Percentiles rank a stretch among this genome's conserved stretches.
Conservation (phyloP, 2,329 filamentous ascomycete species). For the Paraconiothyrium sp. region DNA sequence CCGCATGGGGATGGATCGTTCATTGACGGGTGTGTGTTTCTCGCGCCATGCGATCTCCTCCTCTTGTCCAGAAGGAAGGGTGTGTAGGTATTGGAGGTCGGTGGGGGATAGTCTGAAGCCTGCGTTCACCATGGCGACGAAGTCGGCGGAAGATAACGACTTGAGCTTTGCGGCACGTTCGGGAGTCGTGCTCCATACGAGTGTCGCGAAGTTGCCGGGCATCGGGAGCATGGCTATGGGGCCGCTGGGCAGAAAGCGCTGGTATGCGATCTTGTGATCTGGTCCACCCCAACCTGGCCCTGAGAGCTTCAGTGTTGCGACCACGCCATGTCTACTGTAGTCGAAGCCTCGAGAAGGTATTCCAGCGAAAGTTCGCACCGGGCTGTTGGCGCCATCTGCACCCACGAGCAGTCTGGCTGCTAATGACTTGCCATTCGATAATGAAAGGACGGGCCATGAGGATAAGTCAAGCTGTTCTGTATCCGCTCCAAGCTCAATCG, state of each 20-base stretch:
- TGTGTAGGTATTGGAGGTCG: conserved; percentile 86
- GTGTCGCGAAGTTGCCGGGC: conserved; percentile 80
- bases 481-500: conserved; percentile 77
- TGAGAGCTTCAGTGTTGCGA: conserved; percentile 83
- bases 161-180: conserved; percentile 82
- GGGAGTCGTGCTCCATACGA: conserved; percentile 95
- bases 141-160: conserved; percentile 74
- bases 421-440: conserved; percentile 73
- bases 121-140: conserved; percentile 89
- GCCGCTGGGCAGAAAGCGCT: conserved; percentile 91
- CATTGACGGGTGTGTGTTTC: conserved; percentile 69
- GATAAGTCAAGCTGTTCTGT: conserved; percentile 77
- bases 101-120: conserved; percentile 83
- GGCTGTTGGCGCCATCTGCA: conserved; percentile 94
- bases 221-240: conserved; percentile 92
- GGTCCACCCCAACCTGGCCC: conserved; percentile 53
- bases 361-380: conserved; percentile 86
- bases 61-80: conserved; percentile 59
- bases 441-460: conserved; percentile 84
- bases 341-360: conserved; percentile 92
- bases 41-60: conserved; percentile 88
- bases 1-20: conserved; percentile 66
- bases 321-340: conserved; percentile 88
- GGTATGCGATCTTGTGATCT: conserved; percentile 80
- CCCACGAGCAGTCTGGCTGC: conserved; percentile 87